phyloP scores from a whole-genome alignment of 306 rosid species.

The Glycine soja region DNA sequence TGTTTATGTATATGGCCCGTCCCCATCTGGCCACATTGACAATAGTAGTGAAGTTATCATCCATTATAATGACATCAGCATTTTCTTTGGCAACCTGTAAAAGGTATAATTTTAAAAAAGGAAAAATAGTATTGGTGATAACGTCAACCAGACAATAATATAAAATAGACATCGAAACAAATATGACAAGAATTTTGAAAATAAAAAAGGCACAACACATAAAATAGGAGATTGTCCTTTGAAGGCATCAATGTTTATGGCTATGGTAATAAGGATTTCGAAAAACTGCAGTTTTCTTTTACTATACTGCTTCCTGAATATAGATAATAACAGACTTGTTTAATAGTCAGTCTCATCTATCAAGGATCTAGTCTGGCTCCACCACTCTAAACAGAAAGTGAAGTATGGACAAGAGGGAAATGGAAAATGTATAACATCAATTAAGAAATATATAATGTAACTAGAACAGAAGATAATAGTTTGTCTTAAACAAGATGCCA shows the following conservation, averaged over 20 bases:
- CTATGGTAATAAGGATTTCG: neutral
- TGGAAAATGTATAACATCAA: neutral
- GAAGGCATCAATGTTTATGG: slow-evolving; percentile 19
- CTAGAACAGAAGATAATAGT: slow-evolving; percentile 1
- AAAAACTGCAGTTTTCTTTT: slow-evolving; percentile 25
- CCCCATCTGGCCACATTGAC: slow-evolving; percentile 95
- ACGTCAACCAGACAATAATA: neutral
- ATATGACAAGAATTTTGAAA: neutral
- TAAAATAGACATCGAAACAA: neutral
- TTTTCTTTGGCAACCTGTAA: slow-evolving; percentile 91
- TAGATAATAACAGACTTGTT: neutral
- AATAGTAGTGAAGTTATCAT: slow-evolving; percentile 83
- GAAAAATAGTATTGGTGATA: slow-evolving; percentile 5
- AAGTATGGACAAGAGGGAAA: neutral
- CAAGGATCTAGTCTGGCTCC: neutral
- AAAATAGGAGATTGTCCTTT: slow-evolving; percentile 6
- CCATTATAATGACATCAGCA: slow-evolving; percentile 93
- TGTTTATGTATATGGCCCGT: slow-evolving; percentile 90
- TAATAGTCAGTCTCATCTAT: slow-evolving; percentile 7
- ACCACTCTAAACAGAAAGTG: neutral
- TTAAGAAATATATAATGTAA: neutral
- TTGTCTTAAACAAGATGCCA: slow-evolving; percentile 26
- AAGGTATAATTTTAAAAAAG: slow-evolving; percentile 37
- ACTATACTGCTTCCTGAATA: neutral
- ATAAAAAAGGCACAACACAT: neutral